phyloP scores from a whole-genome alignment of 2,329 filamentous ascomycete genomes.

The Dactylellina sp. region DNA sequence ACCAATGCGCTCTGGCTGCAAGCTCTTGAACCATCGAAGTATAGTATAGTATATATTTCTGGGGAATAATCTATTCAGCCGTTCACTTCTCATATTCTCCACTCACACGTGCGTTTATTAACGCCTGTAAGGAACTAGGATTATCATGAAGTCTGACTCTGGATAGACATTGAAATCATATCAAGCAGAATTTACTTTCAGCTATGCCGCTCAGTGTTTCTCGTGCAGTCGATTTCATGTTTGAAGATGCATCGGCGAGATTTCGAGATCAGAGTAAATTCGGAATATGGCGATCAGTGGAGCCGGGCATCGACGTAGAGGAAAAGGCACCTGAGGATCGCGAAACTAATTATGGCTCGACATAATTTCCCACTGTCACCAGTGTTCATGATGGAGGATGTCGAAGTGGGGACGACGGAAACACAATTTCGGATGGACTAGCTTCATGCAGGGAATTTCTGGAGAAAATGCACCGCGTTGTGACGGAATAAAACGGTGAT shows the following conservation, averaged over 20 bases:
- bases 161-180: conserved; percentile 18
- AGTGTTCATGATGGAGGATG: conserved; percentile 21
- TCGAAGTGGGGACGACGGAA: conserved; percentile 37
- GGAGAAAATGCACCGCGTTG: conserved; percentile 31
- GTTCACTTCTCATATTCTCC: conserved; percentile 22
- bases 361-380: conserved; percentile 25
- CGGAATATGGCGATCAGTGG: conserved; percentile 8
- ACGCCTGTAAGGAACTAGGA: conserved; percentile 16
- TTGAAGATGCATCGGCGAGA: conserved; percentile 4
- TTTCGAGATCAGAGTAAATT: conserved; percentile 12
- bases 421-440: conserved; percentile 50
- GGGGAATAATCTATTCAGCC: conserved; percentile 30
- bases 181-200: not conserved
- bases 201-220: not conserved
- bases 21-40: conserved; percentile 27
- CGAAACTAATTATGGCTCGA: conserved; percentile 14
- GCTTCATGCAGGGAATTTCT: conserved; percentile 17
- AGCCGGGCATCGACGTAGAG: conserved; percentile 7
- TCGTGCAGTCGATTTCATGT: conserved; percentile 14
- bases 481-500: conserved; percentile 28
- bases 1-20: conserved; percentile 19
- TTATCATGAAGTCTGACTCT: conserved; percentile 12
- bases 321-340: conserved; percentile 24
- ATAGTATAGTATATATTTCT: conserved; percentile 23
- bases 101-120: conserved; percentile 44